A percentile compares a stretch with the other conserved stretches of the same genome.
Conservation (phyloP, 169 alveolate species). For the Plasmodium yoelii region DNA sequence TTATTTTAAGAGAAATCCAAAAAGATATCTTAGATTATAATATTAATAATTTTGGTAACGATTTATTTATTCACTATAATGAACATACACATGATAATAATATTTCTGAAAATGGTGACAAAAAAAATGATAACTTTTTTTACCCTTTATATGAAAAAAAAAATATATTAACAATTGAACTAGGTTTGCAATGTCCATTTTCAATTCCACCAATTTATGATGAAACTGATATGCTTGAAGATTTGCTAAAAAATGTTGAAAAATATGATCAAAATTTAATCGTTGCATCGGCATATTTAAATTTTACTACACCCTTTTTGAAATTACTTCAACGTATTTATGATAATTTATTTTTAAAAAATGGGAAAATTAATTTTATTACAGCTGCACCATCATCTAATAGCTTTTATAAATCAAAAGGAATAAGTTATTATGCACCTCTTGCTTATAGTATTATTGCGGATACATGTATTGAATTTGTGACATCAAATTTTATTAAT, state of each 20-base stretch:
- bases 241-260: slow-evolving; percentile 73
- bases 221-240: slow-evolving; percentile 79
- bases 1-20: slow-evolving; percentile 11
- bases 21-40: slow-evolving; percentile 31
- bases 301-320: slow-evolving; percentile 80
- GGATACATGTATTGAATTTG: slow-evolving; percentile 49
- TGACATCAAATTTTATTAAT: slow-evolving; percentile 42
- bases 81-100: background rate
- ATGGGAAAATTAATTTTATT: slow-evolving; percentile 76
- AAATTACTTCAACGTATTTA: slow-evolving; percentile 76
- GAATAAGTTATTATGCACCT: slow-evolving; percentile 63
- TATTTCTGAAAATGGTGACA: background rate
- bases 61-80: background rate
- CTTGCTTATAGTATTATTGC: slow-evolving; percentile 50
- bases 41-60: background rate
- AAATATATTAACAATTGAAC: slow-evolving; percentile 39
- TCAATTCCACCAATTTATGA: slow-evolving; percentile 84
- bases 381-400: slow-evolving; percentile 86
- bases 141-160: slow-evolving; percentile 41
- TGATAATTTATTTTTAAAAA: slow-evolving; percentile 41
- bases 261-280: slow-evolving; percentile 78
- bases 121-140: slow-evolving; percentile 27
- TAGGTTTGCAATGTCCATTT: slow-evolving; percentile 81
- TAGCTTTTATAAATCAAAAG: slow-evolving; percentile 79
- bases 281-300: slow-evolving; percentile 85